Evolutionary conservation across 2,329 filamentous ascomycete genomes (phyloP).

Genomic region (Pseudopithomyces chartarum): DNA sequence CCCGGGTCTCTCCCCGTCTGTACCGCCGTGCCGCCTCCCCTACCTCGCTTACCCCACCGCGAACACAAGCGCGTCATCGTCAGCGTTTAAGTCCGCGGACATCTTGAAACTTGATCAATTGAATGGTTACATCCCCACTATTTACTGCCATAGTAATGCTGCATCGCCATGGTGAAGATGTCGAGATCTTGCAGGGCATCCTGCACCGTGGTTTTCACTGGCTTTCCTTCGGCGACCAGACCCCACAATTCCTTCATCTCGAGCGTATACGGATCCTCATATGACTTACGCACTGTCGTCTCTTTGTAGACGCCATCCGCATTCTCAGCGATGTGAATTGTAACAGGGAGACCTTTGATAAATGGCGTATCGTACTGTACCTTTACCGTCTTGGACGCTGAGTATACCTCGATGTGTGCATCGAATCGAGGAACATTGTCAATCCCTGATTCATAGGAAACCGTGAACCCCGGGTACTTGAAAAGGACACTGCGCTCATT

Average conservation of each 20-base stretch:
- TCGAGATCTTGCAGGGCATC: conserved; percentile 51
- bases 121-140: not conserved
- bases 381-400: conserved; percentile 57
- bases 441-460: conserved; percentile 63
- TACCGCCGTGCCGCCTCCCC: not conserved
- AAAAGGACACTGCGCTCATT: conserved; percentile 13
- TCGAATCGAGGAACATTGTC: conserved; percentile 60
- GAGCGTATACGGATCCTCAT: conserved; percentile 53
- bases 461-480: conserved; percentile 49
- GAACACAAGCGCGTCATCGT: not conserved
- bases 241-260: conserved; percentile 39
- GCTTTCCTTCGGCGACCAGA: conserved; percentile 44
- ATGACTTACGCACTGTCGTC: conserved; percentile 50
- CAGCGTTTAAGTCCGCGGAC: too few relatives aligned
- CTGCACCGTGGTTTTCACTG: conserved; percentile 47
- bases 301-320: conserved; percentile 40
- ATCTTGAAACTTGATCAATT: not conserved
- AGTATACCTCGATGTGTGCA: conserved; percentile 59
- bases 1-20: not conserved
- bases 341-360: conserved; percentile 59
- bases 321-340: conserved; percentile 8
- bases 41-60: not conserved
- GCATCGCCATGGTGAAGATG: conserved; percentile 40
- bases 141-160: not conserved
- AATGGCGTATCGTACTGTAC: conserved; percentile 64